These are phyloP conservation scores for Phytophthora sp. DNA, from an alignment of 352 stramenopile species.

Conservation along the genomic window DNA sequence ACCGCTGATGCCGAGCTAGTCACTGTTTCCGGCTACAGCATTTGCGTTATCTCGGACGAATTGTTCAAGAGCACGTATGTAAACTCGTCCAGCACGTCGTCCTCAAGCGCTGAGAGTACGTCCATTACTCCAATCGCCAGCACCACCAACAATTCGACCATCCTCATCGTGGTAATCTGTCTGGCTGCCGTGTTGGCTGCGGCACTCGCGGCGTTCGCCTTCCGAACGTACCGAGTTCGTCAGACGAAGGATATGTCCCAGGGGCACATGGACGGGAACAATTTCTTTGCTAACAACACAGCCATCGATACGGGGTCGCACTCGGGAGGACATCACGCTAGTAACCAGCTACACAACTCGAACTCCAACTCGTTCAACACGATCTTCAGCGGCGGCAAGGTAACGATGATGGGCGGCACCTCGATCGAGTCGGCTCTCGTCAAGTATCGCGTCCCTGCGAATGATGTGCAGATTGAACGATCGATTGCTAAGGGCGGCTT, in stretches of 20 bases:
- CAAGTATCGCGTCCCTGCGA: constrained; percentile 78
- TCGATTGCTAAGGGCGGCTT: constrained; percentile 79
- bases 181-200: constrained; percentile 55
- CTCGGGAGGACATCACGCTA: constrained; percentile 31
- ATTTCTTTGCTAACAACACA: constrained; percentile 65
- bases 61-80: constrained; percentile 62
- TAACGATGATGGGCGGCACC: constrained; percentile 59
- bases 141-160: constrained; percentile 46
- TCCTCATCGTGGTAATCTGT: constrained; percentile 66
- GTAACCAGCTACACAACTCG: constrained; percentile 26
- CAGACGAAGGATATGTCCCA: constrained; percentile 31
- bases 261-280: constrained; percentile 30
- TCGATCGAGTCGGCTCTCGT: constrained; percentile 65
- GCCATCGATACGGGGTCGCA: constrained; percentile 33
- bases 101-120: constrained; percentile 37
- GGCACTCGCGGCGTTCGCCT: constrained; percentile 57
- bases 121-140: constrained; percentile 20
- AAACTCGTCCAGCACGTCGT: constrained; percentile 20
- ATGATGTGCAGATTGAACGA: constrained; percentile 66
- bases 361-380: constrained; percentile 52
- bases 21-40: constrained; percentile 33
- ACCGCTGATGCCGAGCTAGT: constrained; percentile 56
- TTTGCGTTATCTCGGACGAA: constrained; percentile 75
- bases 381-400: constrained; percentile 61
- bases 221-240: constrained; percentile 51